Conservation (phyloP, 2,329 filamentous ascomycete genomes). For the Penicillium sp. region DNA sequence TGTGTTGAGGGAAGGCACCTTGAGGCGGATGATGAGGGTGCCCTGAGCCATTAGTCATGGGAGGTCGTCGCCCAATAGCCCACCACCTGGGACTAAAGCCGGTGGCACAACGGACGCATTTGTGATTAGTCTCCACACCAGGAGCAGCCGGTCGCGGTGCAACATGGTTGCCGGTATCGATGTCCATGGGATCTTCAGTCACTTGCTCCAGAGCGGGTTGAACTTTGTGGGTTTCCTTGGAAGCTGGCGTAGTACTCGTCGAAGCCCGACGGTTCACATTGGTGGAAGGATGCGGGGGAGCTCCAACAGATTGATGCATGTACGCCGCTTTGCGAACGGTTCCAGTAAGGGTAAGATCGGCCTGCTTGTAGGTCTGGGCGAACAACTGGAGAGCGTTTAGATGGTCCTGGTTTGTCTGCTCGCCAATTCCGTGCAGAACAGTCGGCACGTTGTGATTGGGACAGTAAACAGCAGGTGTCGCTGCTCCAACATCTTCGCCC, state of each 20-base stretch:
- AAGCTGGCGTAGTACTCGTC: slow-evolving; percentile 46
- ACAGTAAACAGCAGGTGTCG: slow-evolving; percentile 87
- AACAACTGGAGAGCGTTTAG: slow-evolving; percentile 82
- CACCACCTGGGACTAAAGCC: slow-evolving; percentile 60
- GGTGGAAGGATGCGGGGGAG: slow-evolving; percentile 29
- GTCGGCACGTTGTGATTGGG: slow-evolving; percentile 79
- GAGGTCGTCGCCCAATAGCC: slow-evolving; percentile 55
- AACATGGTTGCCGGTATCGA: slow-evolving; percentile 31
- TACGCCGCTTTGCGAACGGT: slow-evolving; percentile 90
- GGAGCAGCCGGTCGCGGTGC: slow-evolving; percentile 17
- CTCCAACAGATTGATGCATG: slow-evolving; percentile 43
- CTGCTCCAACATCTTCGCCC: slow-evolving; percentile 75
- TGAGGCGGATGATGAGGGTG: slow-evolving; percentile 28
- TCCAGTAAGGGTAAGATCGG: slow-evolving; percentile 83
- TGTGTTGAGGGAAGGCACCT: slow-evolving; percentile 25
- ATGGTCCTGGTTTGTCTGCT: slow-evolving; percentile 69
- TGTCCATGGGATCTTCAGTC: slow-evolving; percentile 31
- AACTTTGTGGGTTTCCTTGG: slow-evolving; percentile 15
- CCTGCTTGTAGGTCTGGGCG: slow-evolving; percentile 88
- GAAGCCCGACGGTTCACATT: slow-evolving; percentile 57
- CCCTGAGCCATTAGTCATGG: slow-evolving; percentile 37
- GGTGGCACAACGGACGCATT: slow-evolving; percentile 44
- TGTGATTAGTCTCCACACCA: slow-evolving; percentile 27
- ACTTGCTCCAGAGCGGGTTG: slow-evolving; percentile 23
- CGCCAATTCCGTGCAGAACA: slow-evolving; percentile 74